A percentile compares a stretch with the other conserved stretches of the same genome.
Conservation (phyloP, 2,329 filamentous ascomycete genomes). For the Penicillium sp. region DNA sequence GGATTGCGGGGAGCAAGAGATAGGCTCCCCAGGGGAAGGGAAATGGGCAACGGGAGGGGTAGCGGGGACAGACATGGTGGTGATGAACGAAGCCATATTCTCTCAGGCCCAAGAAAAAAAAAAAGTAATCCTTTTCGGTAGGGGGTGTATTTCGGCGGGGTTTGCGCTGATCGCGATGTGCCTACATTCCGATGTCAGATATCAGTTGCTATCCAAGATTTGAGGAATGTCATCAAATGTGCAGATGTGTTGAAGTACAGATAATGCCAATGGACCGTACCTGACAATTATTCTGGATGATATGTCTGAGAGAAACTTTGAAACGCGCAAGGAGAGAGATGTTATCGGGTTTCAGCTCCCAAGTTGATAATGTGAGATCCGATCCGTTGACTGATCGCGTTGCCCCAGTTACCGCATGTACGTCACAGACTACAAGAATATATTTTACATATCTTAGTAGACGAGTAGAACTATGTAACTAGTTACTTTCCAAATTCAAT, state of each 20-base stretch:
- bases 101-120: slow-evolving; percentile 1
- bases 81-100: slow-evolving; percentile 74
- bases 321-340: slow-evolving; percentile 6
- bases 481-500: background rate
- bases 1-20: slow-evolving; percentile 19
- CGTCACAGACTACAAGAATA: background rate
- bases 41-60: slow-evolving; percentile 35
- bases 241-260: background rate
- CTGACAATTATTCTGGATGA: background rate
- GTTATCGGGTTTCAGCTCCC: slow-evolving; percentile 14
- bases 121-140: slow-evolving; percentile 11
- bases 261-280: background rate
- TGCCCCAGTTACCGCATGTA: slow-evolving; percentile 16
- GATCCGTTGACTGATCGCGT: slow-evolving; percentile 7
- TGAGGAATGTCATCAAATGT: background rate
- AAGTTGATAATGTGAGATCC: slow-evolving; percentile 9
- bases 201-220: background rate
- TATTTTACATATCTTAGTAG: background rate
- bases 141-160: slow-evolving; percentile 20
- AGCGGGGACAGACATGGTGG: slow-evolving; percentile 69
- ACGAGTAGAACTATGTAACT: background rate
- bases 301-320: background rate
- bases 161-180: slow-evolving; percentile 23
- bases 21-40: slow-evolving; percentile 30
- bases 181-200: slow-evolving; percentile 29